Conservation (phyloP, 2,329 filamentous ascomycete species). For the Colletotrichum sp. region DNA sequence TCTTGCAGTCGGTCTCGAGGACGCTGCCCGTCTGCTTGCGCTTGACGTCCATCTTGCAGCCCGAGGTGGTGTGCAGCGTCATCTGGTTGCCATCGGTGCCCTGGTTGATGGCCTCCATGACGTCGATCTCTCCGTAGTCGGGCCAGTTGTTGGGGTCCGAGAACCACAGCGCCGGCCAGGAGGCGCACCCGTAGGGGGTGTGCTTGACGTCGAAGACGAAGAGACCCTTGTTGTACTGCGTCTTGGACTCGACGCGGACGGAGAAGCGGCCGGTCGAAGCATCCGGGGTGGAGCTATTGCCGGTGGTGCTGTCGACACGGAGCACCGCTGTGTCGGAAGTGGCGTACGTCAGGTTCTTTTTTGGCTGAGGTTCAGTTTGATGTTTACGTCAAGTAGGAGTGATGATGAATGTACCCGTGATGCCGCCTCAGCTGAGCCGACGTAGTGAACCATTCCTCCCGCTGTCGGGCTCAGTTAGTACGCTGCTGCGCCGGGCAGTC, state of each 20-base stretch:
- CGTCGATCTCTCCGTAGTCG: slow-evolving; percentile 66
- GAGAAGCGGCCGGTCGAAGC: slow-evolving; percentile 66
- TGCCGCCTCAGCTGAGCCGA: slow-evolving; percentile 44
- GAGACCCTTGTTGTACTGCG: slow-evolving; percentile 65
- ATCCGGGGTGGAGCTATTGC: slow-evolving; percentile 48
- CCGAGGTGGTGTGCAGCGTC: slow-evolving; percentile 61
- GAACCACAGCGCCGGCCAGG: slow-evolving; percentile 72
- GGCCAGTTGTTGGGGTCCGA: slow-evolving; percentile 67
- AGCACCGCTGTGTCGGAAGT: slow-evolving; percentile 58
- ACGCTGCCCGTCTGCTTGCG: slow-evolving; percentile 56
- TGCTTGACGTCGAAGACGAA: slow-evolving; percentile 72
- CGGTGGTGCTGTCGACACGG: slow-evolving; percentile 64
- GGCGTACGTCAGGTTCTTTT: slow-evolving; percentile 66
- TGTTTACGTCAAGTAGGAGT: neutral
- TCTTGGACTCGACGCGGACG: slow-evolving; percentile 66
- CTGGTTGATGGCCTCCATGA: slow-evolving; percentile 64
- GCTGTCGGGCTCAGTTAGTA: slow-evolving; percentile 30
- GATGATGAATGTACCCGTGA: slow-evolving; percentile 39
- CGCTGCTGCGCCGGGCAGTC: neutral
- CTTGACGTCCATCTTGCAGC: slow-evolving; percentile 58
- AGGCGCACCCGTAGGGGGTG: slow-evolving; percentile 66
- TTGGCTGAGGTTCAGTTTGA: neutral
- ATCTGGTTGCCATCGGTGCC: slow-evolving; percentile 61
- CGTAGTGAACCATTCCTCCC: slow-evolving; percentile 59
- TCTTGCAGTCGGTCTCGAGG: slow-evolving; percentile 52